Conservation (phyloP, 257 asterid genomes). For the Gynochthodes officinalis region DNA sequence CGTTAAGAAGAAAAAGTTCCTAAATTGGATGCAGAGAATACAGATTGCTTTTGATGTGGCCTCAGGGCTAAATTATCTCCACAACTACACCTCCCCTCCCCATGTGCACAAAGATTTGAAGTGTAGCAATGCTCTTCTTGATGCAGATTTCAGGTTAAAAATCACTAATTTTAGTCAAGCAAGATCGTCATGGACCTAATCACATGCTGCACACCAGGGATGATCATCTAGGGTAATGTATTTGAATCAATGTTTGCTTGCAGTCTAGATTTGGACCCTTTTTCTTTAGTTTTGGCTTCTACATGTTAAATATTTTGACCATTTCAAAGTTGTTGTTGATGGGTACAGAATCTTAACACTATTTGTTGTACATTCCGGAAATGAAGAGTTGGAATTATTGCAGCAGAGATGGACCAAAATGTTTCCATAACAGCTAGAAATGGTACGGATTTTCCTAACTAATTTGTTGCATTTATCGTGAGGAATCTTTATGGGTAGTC, state of each 20-base stretch:
- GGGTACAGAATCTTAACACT: no score
- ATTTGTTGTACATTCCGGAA: no score
- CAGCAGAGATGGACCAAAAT: no score
- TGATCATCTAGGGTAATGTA: background rate
- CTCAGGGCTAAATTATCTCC: constrained; percentile 77
- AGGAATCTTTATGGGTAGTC: constrained; percentile 13
- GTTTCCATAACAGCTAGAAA: no score
- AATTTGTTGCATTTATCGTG: background rate
- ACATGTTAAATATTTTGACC: no score
- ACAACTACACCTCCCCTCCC: constrained; percentile 66
- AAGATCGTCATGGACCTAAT: constrained; percentile 61
- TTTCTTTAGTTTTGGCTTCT: background rate
- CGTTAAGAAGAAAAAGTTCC: constrained; percentile 11
- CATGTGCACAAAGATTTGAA: constrained; percentile 73
- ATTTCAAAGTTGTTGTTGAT: no score
- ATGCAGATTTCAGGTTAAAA: constrained; percentile 61
- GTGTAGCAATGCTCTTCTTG: constrained; percentile 56
- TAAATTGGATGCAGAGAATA: constrained; percentile 58
- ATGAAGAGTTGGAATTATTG: no score
- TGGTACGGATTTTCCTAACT: no score
- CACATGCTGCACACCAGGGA: constrained; percentile 63
- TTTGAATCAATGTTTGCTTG: background rate
- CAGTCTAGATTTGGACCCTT: background rate
- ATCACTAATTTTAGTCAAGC: constrained; percentile 66
- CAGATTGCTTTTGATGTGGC: constrained; percentile 71